These are phyloP conservation scores for Nelumbo lutea DNA, from an alignment of 164 flowering plant genomes.

Conservation along the genomic window DNA sequence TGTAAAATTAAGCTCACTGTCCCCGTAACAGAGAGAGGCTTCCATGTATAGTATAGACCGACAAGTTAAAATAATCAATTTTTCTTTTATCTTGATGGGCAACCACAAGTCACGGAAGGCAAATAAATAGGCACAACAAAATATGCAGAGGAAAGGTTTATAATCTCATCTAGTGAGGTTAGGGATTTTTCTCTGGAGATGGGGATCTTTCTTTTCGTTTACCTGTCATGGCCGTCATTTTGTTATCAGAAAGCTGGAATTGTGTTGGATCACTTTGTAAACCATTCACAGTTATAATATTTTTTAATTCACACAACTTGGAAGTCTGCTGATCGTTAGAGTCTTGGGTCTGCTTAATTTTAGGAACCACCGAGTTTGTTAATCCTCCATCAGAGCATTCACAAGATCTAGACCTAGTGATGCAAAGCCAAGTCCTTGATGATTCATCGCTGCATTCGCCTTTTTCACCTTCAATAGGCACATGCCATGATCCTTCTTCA, in stretches of 20 bases:
- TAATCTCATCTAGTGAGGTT: neutral
- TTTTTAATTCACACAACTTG: neutral
- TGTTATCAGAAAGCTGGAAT: neutral
- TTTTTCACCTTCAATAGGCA: slow-evolving; percentile 45
- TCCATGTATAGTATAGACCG: too few species aligned
- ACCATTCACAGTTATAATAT: neutral
- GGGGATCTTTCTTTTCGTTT: slow-evolving; percentile 40
- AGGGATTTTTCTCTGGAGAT: slow-evolving; percentile 6
- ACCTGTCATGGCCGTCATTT: slow-evolving; percentile 16
- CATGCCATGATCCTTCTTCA: slow-evolving; percentile 76
- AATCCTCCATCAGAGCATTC: slow-evolving; percentile 8
- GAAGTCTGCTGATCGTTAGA: neutral
- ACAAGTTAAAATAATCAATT: too few species aligned
- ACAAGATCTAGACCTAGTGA: slow-evolving; percentile 30
- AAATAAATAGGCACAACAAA: neutral
- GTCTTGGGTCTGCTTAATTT: neutral
- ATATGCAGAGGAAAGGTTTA: neutral
- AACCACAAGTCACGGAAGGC: neutral
- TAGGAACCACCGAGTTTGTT: slow-evolving; percentile 3
- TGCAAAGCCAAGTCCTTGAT: slow-evolving; percentile 61
- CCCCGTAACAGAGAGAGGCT: too few species aligned
- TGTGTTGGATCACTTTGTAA: slow-evolving; percentile 1
- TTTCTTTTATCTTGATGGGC: neutral
- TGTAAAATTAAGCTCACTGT: too few species aligned
- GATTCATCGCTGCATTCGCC: slow-evolving; percentile 32